Evolutionary conservation across 73 alveolate species (phyloP).

Genomic region (Symbiodinium pilosum): DNA sequence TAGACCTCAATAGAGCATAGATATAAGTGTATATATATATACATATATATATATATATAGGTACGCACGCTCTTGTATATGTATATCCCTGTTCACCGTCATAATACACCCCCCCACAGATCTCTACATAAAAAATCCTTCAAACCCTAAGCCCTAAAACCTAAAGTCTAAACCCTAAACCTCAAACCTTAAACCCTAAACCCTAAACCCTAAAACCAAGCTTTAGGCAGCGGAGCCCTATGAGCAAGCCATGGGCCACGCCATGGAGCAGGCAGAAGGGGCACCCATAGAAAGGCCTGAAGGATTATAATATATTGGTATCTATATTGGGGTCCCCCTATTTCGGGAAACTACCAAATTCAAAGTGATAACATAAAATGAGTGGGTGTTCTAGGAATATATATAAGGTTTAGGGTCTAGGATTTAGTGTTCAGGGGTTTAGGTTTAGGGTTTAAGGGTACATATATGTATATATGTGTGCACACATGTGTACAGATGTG

Average conservation of each 20-base stretch:
- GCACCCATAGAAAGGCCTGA: too few relatives aligned
- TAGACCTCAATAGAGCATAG: too few relatives aligned
- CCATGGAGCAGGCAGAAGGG: constrained; percentile 13
- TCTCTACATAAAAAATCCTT: background rate
- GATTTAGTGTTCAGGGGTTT: background rate
- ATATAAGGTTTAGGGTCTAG: background rate
- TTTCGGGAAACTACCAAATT: too few relatives aligned
- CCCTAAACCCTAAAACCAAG: background rate
- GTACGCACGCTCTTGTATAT: too few relatives aligned
- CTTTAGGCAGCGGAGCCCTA: background rate
- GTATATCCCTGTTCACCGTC: too few relatives aligned
- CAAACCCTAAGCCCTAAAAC: background rate
- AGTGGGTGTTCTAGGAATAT: background rate
- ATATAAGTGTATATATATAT: too few relatives aligned
- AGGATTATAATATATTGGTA: too few relatives aligned
- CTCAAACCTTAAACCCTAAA: background rate
- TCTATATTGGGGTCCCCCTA: too few relatives aligned
- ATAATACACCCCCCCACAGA: too few relatives aligned
- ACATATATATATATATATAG: too few relatives aligned
- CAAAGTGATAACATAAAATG: too few relatives aligned
- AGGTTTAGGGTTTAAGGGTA: background rate
- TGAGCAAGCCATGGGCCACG: constrained; percentile 20
- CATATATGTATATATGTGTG: background rate
- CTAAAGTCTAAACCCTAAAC: background rate
- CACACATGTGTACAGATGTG: background rate